A percentile compares a stretch with the other conserved stretches of the same genome.
These are phyloP conservation scores for Geosmithia putterillii DNA, from an alignment of 2,329 filamentous ascomycete genomes.

Conservation along the genomic window DNA sequence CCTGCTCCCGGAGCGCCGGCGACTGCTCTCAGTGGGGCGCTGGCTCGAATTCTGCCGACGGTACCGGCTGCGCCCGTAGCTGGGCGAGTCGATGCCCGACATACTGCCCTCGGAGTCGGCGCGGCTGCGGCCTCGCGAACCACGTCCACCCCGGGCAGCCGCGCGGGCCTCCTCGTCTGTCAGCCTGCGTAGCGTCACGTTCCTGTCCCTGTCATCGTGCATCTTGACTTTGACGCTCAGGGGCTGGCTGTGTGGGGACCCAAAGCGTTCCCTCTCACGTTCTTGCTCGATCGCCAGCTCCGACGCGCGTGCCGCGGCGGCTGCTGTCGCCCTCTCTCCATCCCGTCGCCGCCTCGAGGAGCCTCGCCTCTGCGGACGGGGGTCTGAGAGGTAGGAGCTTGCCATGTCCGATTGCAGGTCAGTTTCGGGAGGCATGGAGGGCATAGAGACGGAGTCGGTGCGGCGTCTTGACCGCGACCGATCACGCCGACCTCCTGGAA, in stretches of 20 bases:
- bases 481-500: constrained; percentile 6
- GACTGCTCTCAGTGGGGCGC: constrained; percentile 24
- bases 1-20: constrained; percentile 22
- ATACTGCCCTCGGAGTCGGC: constrained; percentile 42
- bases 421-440: constrained; percentile 39
- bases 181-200: constrained; percentile 47
- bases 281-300: constrained; percentile 36
- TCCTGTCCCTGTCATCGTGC: constrained; percentile 46
- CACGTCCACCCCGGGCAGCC: constrained; percentile 22
- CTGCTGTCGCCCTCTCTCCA: constrained; percentile 31
- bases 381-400: constrained; percentile 16
- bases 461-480: constrained; percentile 25
- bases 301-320: constrained; percentile 33
- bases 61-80: constrained; percentile 33
- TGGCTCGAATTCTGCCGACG: constrained; percentile 36
- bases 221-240: constrained; percentile 48
- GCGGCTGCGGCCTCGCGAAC: constrained; percentile 26
- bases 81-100: constrained; percentile 42
- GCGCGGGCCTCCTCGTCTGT: constrained; percentile 47
- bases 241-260: constrained; percentile 27
- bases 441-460: constrained; percentile 32
- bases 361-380: constrained; percentile 24
- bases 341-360: constrained; percentile 34
- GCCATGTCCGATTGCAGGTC: constrained; percentile 12
- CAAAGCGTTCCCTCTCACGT: constrained; percentile 23